Evolutionary conservation across 345 rosid species (phyloP), one percentile per base, ranked within the genome.

Genomic region (Lagerstroemia speciosa): DNA sequence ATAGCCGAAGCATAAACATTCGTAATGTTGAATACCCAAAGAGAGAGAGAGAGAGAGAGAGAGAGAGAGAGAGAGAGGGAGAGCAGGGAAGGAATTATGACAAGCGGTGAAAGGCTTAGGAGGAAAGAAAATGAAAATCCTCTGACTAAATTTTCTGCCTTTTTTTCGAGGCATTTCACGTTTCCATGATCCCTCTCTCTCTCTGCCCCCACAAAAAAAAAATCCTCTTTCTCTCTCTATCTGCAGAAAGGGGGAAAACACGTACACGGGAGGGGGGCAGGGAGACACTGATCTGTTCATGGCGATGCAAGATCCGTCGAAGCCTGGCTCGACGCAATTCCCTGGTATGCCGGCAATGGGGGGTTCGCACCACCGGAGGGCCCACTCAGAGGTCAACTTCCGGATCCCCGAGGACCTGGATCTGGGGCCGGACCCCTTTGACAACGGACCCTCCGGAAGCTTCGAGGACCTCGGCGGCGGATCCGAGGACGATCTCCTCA

Each of bases 311-410:
- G 67, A 65, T 38, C 67, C 50, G 19, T 37, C 45, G 50, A 65
- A 65, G 66, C 37, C 66, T 16, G 27, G 15, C 66, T 11, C 45
- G 27, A 20, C 38, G 4, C 67, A 65, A 22, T 65, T 43, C 67
- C 67, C n/a, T 20, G 33, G 15, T 34, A 58, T 58, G 63, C 34
- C 63, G 63, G 34, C 63, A 2, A 71, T 81, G 46, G 81, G 83
- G 6, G 81, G 82, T 5, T 77, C 93, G 26, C 75, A 76, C 85
- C 98, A 91, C 79, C 83, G 97, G 63, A 74, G 96, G 69, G 89
- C 98, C 0, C 98, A 87, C 32, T 91, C 97, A 1, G 97, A 93
- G 83, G 83, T 87, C 55, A 88, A 88, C 65, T 89, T 91, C 78
- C 88, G 97, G 67, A 75, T 91, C 68, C 89, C 93, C 3, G 91